These are phyloP conservation scores for Tuber magnatum DNA, from an alignment of 495 filamentous ascomycete species.

Conservation along the genomic window DNA sequence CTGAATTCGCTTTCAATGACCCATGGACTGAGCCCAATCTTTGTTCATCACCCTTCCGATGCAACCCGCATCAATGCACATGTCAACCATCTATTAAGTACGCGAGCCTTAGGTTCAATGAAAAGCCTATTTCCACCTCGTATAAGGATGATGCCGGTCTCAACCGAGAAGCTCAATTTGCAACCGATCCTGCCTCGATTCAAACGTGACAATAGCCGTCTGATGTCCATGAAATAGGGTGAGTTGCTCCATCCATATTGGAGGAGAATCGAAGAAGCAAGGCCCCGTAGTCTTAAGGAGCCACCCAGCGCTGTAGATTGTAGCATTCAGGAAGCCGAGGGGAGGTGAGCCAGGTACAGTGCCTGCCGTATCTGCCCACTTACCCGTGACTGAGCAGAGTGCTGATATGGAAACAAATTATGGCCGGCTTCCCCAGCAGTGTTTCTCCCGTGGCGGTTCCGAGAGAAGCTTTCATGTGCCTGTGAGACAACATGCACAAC, in stretches of 20 bases:
- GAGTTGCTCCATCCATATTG: neutral
- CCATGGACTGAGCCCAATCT: neutral
- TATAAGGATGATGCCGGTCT: neutral
- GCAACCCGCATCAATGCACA: neutral
- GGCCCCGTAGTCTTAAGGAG: neutral
- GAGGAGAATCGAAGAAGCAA: neutral
- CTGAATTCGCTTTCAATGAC: neutral
- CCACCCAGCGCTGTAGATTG: neutral
- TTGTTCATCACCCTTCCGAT: neutral
- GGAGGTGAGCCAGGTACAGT: neutral
- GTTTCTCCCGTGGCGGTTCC: neutral
- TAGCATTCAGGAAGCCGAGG: neutral
- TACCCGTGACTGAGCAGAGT: neutral
- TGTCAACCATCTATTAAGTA: neutral
- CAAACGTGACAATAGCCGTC: neutral
- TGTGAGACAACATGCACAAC: neutral
- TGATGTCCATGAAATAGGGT: neutral
- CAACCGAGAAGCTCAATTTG: neutral
- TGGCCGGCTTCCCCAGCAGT: neutral
- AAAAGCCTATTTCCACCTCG: neutral
- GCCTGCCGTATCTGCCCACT: neutral
- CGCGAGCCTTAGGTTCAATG: neutral
- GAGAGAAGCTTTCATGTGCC: neutral
- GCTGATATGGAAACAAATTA: neutral
- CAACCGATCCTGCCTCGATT: neutral